Base-by-base conservation (phyloP, 345 rosid genomes). In the Arabidopsis arenosa region DNA sequence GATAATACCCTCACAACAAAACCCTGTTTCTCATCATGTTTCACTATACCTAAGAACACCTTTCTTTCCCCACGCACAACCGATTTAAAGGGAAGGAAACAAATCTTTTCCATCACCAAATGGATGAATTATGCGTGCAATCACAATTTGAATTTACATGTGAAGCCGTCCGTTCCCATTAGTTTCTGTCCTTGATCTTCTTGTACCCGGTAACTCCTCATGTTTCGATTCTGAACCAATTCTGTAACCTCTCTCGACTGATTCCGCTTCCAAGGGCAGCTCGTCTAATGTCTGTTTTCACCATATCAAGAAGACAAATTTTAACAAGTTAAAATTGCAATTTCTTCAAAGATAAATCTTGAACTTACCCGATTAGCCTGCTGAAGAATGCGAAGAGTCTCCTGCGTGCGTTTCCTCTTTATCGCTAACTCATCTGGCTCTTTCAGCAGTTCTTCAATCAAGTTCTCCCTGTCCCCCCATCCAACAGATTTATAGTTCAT, bases 381-480 rank as follows among this genome's bases (percentile, higher is more conserved):
- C 60, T 89, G 95, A 55, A 94, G 93, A 56, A 87, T 89, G 54
- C 84, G 77, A 44, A 94, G 93, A 49, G 87, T 84, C 73, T 92
- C 96, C 51, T 91, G 80, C 23, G 96, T 88, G 18, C 83, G 95
- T 78, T 92, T 92, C 80, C 98, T 88, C 83, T 86, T 92, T 45
- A 56, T 33, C 3, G 96, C 95, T 54, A 94, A 74, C 83, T 92
- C 98, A 23, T 84, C 95, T 8, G 97, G 95, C 79, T 94, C 98
- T 86, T 88, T 97, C 81, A 92, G 79, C 88, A 94, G 85, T 85
- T 94, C 97, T 80, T 94, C 98, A 73, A 94, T 90, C 75, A 92
- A 80, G 75, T 90, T 88, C 70, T 94, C 98, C 61, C 98, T 94
- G 88, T 69, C 26, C 26, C 26, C 77, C 64, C 17, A 75, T 41